Evolutionary conservation across 495 filamentous ascomycete species (phyloP), one percentile per base, ranked within the genome.

Genomic region (Hypoxylon lienhwacheense): DNA sequence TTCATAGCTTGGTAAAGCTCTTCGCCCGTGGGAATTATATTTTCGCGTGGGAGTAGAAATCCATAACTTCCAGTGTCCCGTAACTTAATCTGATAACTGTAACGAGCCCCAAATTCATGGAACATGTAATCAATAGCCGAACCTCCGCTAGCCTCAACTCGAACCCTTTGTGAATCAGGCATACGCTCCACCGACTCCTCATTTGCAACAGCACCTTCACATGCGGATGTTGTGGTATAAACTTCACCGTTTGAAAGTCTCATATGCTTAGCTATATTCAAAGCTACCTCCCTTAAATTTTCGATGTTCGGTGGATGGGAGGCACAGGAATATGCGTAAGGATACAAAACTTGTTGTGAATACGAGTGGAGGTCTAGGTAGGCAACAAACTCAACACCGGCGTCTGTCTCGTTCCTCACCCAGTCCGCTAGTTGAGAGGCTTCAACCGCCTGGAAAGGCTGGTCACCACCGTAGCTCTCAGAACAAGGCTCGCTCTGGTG

Each of bases 101-200:
- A 93, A 25, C 76, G 81, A n/a, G 92, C 87, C 33, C 80, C 73
- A 22, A 96, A 70, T 59, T 93, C 86, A 48, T 93, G 90, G 66
- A 97, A 97, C 70, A 98, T 95, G 83, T 89, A 98, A 70, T 97
- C 93, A 33, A 98, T 82, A 5, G 89, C 89, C 29, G 89, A 91
- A 10, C 93, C 93, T 10, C 92, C 91, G 37, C 81, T 80, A 1
- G 79, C 73, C 45, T 90, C 86, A 54, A 63, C 53, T 1, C 59
- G 52, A 1, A 85, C 79, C 20, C 78, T 75, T 20, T 44, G 39
- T 16, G 47, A 17, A 17, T 45, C 17, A 10, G 21, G 15, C 5
- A 22, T 12, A 7, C 35, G 67, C 63, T 36, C 77, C 66, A 5
- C 74, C 29, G 14, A 61, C 31, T 56, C 46, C 45, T 48, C 50